Percentiles rank a stretch among this genome's conserved stretches.
These are phyloP conservation scores for Pyrenochaeta sp. DNA, from an alignment of 2,329 filamentous ascomycete genomes.

Conservation along the genomic window DNA sequence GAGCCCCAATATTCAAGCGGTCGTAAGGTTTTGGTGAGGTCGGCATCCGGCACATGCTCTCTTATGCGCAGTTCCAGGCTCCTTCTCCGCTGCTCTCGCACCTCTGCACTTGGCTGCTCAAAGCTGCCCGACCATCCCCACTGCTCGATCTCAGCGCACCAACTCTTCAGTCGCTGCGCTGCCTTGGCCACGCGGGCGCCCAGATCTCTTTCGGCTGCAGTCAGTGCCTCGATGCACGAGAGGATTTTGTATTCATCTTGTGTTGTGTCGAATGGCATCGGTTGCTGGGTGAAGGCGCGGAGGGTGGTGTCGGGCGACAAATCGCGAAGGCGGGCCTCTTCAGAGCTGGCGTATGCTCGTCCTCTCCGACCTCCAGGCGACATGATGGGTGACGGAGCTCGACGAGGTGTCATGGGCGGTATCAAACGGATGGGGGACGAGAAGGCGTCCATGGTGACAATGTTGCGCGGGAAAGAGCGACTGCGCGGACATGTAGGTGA, in stretches of 20 bases:
- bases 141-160: constrained; percentile 74
- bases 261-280: constrained; percentile 54
- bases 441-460: constrained; percentile 37
- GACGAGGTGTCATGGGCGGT: constrained; percentile 42
- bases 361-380: constrained; percentile 42
- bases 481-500: constrained; percentile 26
- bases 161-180: constrained; percentile 75
- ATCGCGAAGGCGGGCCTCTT: constrained; percentile 46
- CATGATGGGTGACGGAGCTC: constrained; percentile 45
- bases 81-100: constrained; percentile 35
- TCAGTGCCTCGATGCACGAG: constrained; percentile 68
- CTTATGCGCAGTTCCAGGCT: constrained; percentile 44
- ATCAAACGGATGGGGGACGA: constrained; percentile 42
- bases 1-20: constrained; percentile 71
- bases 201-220: constrained; percentile 73
- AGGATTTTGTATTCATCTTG: constrained; percentile 52
- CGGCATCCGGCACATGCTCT: constrained; percentile 39
- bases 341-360: constrained; percentile 33
- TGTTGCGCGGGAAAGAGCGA: constrained; percentile 26
- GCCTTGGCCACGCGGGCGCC: constrained; percentile 74
- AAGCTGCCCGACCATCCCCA: constrained; percentile 67
- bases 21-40: constrained; percentile 28
- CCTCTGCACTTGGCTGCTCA: constrained; percentile 48
- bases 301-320: constrained; percentile 53
- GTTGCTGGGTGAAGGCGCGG: constrained; percentile 54